Evolutionary conservation across 148 eudicot genomes (phyloP).

Genomic region (Rhododendron williamsianum): DNA sequence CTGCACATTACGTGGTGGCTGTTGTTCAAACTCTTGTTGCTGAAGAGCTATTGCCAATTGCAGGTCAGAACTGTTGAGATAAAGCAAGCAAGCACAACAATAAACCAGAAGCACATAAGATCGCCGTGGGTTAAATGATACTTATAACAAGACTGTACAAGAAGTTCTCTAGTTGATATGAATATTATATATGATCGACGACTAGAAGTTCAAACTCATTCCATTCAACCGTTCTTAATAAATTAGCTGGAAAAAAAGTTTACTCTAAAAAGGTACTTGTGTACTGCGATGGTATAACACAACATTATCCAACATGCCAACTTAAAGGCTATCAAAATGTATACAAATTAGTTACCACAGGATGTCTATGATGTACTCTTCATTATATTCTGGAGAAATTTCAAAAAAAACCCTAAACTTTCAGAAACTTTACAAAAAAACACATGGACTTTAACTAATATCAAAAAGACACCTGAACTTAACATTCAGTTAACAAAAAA

Average conservation of each 20-base stretch:
- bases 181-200: background rate
- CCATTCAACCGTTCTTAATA: background rate
- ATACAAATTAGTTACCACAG: background rate
- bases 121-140: background rate
- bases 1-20: slow-evolving; percentile 26
- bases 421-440: too few species aligned
- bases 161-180: background rate
- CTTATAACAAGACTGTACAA: background rate
- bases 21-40: slow-evolving; percentile 85
- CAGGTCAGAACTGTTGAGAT: slow-evolving; percentile 65
- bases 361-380: background rate
- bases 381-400: background rate
- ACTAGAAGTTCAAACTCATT: background rate
- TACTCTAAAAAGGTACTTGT: background rate
- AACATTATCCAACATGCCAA: background rate
- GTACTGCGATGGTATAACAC: background rate
- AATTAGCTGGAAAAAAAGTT: background rate
- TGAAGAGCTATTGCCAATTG: slow-evolving; percentile 91
- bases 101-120: background rate
- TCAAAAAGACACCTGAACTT: too few species aligned
- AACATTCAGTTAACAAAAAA: too few species aligned
- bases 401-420: too few species aligned
- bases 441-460: too few species aligned
- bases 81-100: background rate
- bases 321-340: background rate